phyloP scores from a whole-genome alignment of 345 rosid species.

The Brassica carinata region DNA sequence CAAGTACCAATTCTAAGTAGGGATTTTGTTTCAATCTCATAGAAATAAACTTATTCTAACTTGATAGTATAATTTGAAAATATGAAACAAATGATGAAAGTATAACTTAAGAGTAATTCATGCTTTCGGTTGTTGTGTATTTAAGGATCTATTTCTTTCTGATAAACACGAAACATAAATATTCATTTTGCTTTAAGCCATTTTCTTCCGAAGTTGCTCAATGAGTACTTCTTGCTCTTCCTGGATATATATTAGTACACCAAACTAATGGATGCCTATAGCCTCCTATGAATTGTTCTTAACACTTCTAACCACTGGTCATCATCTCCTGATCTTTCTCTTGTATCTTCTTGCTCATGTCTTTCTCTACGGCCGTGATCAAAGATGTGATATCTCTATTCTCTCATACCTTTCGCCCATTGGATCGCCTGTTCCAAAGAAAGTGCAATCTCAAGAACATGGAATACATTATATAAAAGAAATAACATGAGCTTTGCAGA shows the following conservation, averaged over 20 bases:
- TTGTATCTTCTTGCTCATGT: conserved; percentile 56
- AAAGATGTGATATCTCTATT: conserved; percentile 61
- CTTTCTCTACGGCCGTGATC: conserved; percentile 65
- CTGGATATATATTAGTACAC: not conserved
- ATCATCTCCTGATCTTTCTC: conserved; percentile 64
- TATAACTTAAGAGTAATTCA: not conserved
- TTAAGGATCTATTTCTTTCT: not conserved
- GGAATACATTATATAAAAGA: not conserved
- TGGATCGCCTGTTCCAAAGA: conserved; percentile 53
- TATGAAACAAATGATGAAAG: not conserved
- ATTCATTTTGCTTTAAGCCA: not conserved
- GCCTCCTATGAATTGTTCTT: not conserved
- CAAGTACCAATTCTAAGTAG: too few species aligned
- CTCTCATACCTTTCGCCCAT: conserved; percentile 60
- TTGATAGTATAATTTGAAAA: not conserved
- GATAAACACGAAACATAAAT: not conserved
- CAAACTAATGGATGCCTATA: not conserved
- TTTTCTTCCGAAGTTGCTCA: not conserved
- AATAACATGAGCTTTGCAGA: not conserved
- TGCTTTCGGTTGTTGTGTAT: not conserved
- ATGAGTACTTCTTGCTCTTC: not conserved
- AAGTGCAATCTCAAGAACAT: not conserved
- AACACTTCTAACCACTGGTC: not conserved
- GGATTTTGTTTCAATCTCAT: not conserved
- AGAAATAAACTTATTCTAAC: not conserved